Percentiles rank a stretch among this genome's conserved stretches.
Evolutionary conservation across 2,329 filamentous ascomycete genomes (phyloP).

Genomic region (Fusarium chlamydosporum): DNA sequence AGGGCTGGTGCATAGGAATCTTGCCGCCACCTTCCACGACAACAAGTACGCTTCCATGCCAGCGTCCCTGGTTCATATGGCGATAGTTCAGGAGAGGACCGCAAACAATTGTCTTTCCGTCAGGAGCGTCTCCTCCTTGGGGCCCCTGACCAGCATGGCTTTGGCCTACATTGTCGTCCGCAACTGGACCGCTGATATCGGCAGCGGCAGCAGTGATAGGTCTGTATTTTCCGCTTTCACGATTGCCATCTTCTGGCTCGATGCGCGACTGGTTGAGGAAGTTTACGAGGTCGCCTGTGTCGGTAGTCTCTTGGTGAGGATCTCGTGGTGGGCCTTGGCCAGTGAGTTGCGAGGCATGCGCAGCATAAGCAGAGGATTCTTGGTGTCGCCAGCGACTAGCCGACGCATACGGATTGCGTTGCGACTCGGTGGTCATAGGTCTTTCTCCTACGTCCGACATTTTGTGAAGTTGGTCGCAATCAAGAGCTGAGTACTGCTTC

Average conservation of each 20-base stretch:
- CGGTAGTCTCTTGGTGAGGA: constrained; percentile 55
- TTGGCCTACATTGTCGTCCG: constrained; percentile 45
- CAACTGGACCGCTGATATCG: constrained; percentile 30
- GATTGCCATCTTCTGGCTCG: constrained; percentile 56
- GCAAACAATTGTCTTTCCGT: constrained; percentile 74
- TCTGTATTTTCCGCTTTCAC: constrained; percentile 58
- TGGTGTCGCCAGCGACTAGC: constrained; percentile 73
- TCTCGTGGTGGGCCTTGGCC: constrained; percentile 50
- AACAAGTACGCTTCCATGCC: constrained; percentile 89
- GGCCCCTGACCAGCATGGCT: constrained; percentile 48
- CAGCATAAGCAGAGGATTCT: constrained; percentile 70
- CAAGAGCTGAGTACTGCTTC: constrained; percentile 1
- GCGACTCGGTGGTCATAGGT: constrained; percentile 50
- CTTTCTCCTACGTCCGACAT: constrained; percentile 48
- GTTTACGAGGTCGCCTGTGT: constrained; percentile 66
- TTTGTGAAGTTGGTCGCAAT: constrained; percentile 12
- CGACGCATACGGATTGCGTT: constrained; percentile 69
- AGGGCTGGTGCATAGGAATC: constrained; percentile 70
- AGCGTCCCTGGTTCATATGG: constrained; percentile 77
- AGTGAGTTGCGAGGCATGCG: constrained; percentile 59
- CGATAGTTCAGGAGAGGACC: constrained; percentile 85
- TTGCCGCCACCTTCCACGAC: constrained; percentile 81
- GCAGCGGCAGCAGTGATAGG: constrained; percentile 65
- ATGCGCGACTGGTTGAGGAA: constrained; percentile 70
- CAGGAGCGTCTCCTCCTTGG: constrained; percentile 49